These are phyloP conservation scores for Microdochium paspali DNA, from an alignment of 2,329 filamentous ascomycete species.

Conservation along the genomic window DNA sequence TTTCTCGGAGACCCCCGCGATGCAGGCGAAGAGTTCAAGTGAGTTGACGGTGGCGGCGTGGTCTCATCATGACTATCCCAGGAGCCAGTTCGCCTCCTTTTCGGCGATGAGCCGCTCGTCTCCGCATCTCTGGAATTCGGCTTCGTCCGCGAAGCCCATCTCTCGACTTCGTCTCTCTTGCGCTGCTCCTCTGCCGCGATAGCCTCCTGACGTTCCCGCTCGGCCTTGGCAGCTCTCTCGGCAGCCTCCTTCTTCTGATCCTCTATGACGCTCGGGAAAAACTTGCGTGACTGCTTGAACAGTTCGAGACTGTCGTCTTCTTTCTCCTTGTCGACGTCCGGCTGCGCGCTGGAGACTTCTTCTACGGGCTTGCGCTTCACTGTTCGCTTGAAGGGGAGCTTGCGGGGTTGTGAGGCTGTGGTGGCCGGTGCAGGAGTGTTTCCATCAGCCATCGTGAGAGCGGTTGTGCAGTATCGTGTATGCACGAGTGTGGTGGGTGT, in stretches of 20 bases:
- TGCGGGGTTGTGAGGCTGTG: slow-evolving; percentile 19
- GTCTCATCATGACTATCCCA: neutral
- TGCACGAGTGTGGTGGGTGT: too few species aligned
- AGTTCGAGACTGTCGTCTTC: slow-evolving; percentile 32
- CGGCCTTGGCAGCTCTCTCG: slow-evolving; percentile 9
- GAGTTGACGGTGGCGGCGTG: neutral
- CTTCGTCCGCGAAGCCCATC: slow-evolving; percentile 2
- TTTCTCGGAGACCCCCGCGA: neutral
- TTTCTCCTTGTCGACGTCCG: slow-evolving; percentile 16
- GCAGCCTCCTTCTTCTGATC: slow-evolving; percentile 22
- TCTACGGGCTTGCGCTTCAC: slow-evolving; percentile 24
- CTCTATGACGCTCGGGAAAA: slow-evolving; percentile 34
- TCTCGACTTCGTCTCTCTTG: slow-evolving; percentile 2
- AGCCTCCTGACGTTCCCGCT: slow-evolving; percentile 12
- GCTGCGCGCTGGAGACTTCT: slow-evolving; percentile 8
- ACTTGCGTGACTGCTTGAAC: slow-evolving; percentile 40
- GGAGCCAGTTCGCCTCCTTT: slow-evolving; percentile 3
- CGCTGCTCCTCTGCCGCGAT: slow-evolving; percentile 12
- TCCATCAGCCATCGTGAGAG: slow-evolving; percentile 20
- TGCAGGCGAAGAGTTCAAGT: neutral
- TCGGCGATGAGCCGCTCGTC: neutral
- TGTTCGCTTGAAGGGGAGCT: slow-evolving; percentile 41
- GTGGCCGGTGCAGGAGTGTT: too few species aligned
- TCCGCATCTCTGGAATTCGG: slow-evolving; percentile 5
- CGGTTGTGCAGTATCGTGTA: neutral